These are phyloP conservation scores for Tillandsia fasciculata DNA, from an alignment of 176 grass and related monocot species.

Conservation along the genomic window DNA sequence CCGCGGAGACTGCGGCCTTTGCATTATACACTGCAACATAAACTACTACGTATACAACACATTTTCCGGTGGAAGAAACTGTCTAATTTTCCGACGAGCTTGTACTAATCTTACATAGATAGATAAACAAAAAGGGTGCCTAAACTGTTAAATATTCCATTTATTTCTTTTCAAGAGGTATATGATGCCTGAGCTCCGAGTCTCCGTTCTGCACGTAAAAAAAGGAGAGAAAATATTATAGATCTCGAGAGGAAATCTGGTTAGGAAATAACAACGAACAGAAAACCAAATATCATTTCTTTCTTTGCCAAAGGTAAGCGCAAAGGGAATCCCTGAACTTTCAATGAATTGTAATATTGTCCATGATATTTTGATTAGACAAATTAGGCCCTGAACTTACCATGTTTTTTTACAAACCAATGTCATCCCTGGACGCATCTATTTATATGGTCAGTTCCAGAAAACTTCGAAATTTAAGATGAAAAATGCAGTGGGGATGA, in stretches of 20 bases:
- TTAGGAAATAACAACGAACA: too few species aligned
- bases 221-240: neutral
- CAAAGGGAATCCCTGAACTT: too few species aligned
- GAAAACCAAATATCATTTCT: too few species aligned
- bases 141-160: neutral
- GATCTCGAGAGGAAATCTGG: too few species aligned
- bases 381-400: too few species aligned
- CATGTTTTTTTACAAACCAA: too few species aligned
- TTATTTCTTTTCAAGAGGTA: neutral
- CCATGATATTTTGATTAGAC: too few species aligned
- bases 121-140: neutral
- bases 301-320: too few species aligned
- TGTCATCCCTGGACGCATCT: too few species aligned
- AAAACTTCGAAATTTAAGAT: too few species aligned
- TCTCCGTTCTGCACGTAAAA: conserved; percentile 8
- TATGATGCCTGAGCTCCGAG: neutral
- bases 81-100: neutral
- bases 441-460: too few species aligned
- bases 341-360: too few species aligned
- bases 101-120: neutral
- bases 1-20: neutral
- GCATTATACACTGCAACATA: neutral
- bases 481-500: neutral
- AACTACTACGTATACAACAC: neutral
- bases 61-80: neutral